Evolutionary conservation across 192 early-diverging fungal genomes (phyloP).

Genomic region (Coemansia sp.): DNA sequence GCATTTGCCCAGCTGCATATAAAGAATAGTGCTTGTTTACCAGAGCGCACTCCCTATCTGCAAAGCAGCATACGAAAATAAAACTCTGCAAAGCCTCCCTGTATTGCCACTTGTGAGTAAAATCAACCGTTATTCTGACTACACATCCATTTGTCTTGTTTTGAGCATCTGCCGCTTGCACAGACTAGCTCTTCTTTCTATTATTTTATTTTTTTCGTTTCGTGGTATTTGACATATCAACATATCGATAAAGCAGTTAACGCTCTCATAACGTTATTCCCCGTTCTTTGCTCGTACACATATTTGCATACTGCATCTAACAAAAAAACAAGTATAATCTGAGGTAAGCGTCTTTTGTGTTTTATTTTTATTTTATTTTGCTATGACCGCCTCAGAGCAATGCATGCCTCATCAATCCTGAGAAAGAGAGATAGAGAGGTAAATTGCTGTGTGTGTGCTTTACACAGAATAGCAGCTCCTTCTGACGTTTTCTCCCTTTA

Average conservation of each 20-base stretch:
- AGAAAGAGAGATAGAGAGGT: too few relatives aligned
- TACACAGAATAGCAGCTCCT: background rate
- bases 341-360: background rate
- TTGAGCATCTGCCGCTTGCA: background rate
- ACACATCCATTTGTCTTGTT: background rate
- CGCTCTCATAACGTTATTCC: background rate
- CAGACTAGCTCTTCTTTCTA: background rate
- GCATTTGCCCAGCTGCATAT: slow-evolving; percentile 1
- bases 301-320: slow-evolving; percentile 11
- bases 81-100: background rate
- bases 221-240: background rate
- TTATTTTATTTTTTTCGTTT: background rate
- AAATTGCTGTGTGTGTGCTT: background rate
- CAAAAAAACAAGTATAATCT: background rate
- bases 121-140: background rate
- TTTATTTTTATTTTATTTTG: background rate
- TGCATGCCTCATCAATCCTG: background rate
- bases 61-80: slow-evolving; percentile 9
- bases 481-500: background rate
- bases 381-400: slow-evolving; percentile 1
- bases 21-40: slow-evolving; percentile 8
- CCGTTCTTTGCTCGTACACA: slow-evolving; percentile 1
- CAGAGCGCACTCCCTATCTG: background rate
- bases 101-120: background rate
- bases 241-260: background rate